Evolutionary conservation across 1,284 basidiomycete genomes (phyloP), one percentile per base, ranked within the genome.

Genomic region (Marasmius fiardii): DNA sequence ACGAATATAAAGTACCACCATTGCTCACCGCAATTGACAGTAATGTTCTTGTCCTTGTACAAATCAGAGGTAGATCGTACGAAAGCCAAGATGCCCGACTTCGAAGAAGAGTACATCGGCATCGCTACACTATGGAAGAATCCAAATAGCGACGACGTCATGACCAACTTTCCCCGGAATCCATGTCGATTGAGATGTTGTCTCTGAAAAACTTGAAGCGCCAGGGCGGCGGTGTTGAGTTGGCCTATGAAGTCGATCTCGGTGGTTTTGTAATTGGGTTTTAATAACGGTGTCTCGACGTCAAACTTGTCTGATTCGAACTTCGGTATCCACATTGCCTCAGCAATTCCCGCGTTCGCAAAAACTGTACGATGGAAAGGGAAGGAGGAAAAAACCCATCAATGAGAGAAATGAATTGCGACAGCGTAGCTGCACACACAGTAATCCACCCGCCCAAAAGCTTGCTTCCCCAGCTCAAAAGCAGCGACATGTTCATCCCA

Each of bases 301-400:
- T 61, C 43, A 31, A 31, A 31, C 28, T 31, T 31, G 28, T 31
- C 28, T 4, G 28, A 4, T 31, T 31, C 28, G 48, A 64, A 64
- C 8, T 51, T 52, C 8, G 59, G 60, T 14, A 64, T 58, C 63
- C 63, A 64, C 12, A 56, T 59, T 18, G 28, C 58, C 14, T 62
- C 62, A 10, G 53, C 59, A 35, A 64, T 58, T 11, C 61, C 63
- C 18, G 63, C 63, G 39, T 64, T 64, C 14, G 63, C 63, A 33
- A 64, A 64, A 6, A 62, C 61, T 64, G 14, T 12, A 44, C 11
- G 28, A n/a, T 26, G 33, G 18, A 2, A 11, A 49, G 10, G 23
- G n/a, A n/a, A n/a, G n/a, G n/a, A n/a, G n/a, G n/a, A n/a, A n/a
- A n/a, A n/a, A n/a, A n/a, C n/a, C n/a, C n/a, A n/a, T n/a, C n/a